Evolutionary conservation across 106 monocot species (phyloP).

Genomic region (Hemerocallis citrina): DNA sequence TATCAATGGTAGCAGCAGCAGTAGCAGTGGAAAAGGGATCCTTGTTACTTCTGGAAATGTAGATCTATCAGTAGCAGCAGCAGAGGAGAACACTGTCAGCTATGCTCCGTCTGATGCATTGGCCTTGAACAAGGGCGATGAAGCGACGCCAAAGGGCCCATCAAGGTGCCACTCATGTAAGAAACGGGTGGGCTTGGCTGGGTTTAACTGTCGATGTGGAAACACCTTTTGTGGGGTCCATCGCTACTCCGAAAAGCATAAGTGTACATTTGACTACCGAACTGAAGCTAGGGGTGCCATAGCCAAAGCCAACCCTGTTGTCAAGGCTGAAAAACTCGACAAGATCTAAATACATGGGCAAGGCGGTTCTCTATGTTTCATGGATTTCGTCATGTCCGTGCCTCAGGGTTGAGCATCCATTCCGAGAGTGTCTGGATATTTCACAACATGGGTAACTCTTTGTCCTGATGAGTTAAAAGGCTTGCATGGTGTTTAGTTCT

Average conservation of each 20-base stretch:
- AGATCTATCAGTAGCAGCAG: not conserved
- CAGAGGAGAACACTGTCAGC: not conserved
- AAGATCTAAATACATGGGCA: conserved; percentile 51
- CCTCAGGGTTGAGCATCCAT: too few species aligned
- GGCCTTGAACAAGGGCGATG: not conserved
- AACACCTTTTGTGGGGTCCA: conserved; percentile 37
- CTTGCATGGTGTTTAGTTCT: too few species aligned
- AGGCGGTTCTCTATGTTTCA: too few species aligned
- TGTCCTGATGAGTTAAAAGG: too few species aligned
- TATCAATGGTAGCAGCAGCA: conserved; percentile 20
- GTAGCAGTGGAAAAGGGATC: conserved; percentile 9
- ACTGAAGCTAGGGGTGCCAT: conserved; percentile 33
- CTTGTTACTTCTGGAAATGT: conserved; percentile 1
- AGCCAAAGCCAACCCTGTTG: conserved; percentile 47
- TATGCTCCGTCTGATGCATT: conserved; percentile 4
- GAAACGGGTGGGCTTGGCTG: conserved; percentile 38
- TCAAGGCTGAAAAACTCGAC: conserved; percentile 53
- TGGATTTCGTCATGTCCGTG: too few species aligned
- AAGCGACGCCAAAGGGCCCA: conserved; percentile 23
- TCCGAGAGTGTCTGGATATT: too few species aligned
- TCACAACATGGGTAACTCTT: too few species aligned
- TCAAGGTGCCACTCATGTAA: conserved; percentile 32
- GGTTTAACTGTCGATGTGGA: conserved; percentile 54
- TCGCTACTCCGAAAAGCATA: conserved; percentile 45
- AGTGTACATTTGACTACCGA: conserved; percentile 42